Evolutionary conservation across 768 basidiomycete genomes (phyloP).

Genomic region (Mycena amicta): DNA sequence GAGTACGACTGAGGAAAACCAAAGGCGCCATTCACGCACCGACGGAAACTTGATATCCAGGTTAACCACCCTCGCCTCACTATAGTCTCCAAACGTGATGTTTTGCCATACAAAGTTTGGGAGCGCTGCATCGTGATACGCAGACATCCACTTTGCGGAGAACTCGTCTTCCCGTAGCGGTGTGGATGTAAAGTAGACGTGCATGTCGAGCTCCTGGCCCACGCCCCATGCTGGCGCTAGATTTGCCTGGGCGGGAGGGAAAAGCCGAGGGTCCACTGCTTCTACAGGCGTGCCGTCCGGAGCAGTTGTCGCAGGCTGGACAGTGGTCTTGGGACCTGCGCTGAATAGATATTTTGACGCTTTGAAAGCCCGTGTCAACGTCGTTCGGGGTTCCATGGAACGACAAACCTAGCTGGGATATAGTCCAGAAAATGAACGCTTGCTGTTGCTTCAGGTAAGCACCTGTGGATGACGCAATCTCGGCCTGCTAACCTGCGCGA

Average conservation of each 20-base stretch:
- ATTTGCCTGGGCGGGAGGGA: slow-evolving; percentile 55
- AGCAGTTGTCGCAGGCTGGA: slow-evolving; percentile 18
- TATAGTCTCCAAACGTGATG: slow-evolving; percentile 78
- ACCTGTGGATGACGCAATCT: background rate
- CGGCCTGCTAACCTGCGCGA: slow-evolving; percentile 12
- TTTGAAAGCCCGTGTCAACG: slow-evolving; percentile 28
- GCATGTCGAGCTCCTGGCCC: slow-evolving; percentile 64
- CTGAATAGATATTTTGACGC: slow-evolving; percentile 42
- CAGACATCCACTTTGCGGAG: slow-evolving; percentile 52
- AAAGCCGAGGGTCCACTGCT: slow-evolving; percentile 46
- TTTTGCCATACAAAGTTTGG: slow-evolving; percentile 79
- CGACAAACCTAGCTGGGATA: slow-evolving; percentile 55
- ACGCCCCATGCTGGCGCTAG: slow-evolving; percentile 57
- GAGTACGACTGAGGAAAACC: background rate
- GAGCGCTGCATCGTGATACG: slow-evolving; percentile 50
- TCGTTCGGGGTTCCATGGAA: no score
- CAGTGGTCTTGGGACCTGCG: slow-evolving; percentile 31
- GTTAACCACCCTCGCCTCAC: slow-evolving; percentile 56
- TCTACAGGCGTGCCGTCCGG: slow-evolving; percentile 26
- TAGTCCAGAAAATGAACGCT: slow-evolving; percentile 65
- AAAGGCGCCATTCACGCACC: slow-evolving; percentile 41
- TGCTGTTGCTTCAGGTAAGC: slow-evolving; percentile 48
- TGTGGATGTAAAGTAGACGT: slow-evolving; percentile 68
- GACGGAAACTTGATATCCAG: slow-evolving; percentile 67
- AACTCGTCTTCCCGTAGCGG: slow-evolving; percentile 65